These are phyloP conservation scores for Russula dissimulans DNA, from an alignment of 768 basidiomycete species.

Conservation along the genomic window DNA sequence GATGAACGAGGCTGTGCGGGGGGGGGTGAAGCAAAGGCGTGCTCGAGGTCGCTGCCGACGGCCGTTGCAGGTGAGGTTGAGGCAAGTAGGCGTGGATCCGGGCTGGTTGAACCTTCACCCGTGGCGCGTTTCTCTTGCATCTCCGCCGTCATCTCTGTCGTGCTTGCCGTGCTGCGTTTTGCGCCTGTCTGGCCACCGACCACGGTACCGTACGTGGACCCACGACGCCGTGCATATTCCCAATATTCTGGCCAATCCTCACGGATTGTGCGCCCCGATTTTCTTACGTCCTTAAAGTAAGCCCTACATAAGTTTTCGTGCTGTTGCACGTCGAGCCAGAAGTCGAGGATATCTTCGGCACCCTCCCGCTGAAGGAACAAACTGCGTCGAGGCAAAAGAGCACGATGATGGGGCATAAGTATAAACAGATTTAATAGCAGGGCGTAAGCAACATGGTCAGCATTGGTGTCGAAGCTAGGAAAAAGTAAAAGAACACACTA, in stretches of 20 bases:
- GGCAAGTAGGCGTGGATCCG: conserved; percentile 34
- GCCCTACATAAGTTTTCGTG: conserved; percentile 98
- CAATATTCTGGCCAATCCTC: conserved; percentile 99
- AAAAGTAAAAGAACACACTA: conserved; percentile 54
- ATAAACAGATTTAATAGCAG: neutral
- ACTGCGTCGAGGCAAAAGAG: conserved; percentile 33
- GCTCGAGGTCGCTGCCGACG: conserved; percentile 31
- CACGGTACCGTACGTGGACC: conserved; percentile 88
- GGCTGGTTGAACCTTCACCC: conserved; percentile 45
- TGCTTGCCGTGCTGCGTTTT: conserved; percentile 78
- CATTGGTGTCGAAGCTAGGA: conserved; percentile 1
- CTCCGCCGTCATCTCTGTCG: conserved; percentile 54
- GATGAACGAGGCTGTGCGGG: conserved; percentile 48
- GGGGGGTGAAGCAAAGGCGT: conserved; percentile 22
- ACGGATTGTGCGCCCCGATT: conserved; percentile 85
- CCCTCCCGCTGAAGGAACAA: conserved; percentile 94
- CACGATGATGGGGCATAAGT: neutral
- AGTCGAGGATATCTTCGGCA: conserved; percentile 92
- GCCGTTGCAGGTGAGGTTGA: conserved; percentile 43
- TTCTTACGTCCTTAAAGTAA: conserved; percentile 97
- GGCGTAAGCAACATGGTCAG: neutral
- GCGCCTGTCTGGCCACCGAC: conserved; percentile 57
- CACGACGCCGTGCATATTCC: conserved; percentile 85
- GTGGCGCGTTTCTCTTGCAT: conserved; percentile 58
- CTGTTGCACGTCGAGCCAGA: conserved; percentile 98